These are phyloP conservation scores for Diaporthe ilicicola DNA, from an alignment of 2,329 filamentous ascomycete genomes.

Conservation along the genomic window DNA sequence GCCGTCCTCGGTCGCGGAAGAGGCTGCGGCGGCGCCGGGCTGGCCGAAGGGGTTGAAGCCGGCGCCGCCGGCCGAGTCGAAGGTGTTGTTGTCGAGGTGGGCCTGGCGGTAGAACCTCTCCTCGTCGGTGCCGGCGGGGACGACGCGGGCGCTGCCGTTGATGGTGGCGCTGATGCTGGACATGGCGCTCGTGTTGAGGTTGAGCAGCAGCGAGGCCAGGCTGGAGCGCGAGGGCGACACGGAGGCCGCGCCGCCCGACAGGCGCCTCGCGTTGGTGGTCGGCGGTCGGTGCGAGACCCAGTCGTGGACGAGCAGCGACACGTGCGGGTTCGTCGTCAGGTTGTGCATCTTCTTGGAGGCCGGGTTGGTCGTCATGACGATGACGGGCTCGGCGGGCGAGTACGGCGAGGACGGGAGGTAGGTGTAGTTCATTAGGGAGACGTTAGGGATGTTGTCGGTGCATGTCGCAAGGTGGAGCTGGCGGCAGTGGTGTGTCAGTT, in stretches of 20 bases:
- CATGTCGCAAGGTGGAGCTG: conserved; percentile 96
- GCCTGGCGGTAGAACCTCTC: conserved; percentile 84
- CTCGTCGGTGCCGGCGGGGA: conserved; percentile 78
- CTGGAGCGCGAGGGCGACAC: conserved; percentile 63
- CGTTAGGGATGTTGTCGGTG: conserved; percentile 82
- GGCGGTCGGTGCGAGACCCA: conserved; percentile 94
- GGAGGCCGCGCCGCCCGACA: conserved; percentile 66
- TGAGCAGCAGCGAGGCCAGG: conserved; percentile 83
- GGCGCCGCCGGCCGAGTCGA: conserved; percentile 64
- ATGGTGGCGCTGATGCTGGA: conserved; percentile 93
- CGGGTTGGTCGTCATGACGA: conserved; percentile 92
- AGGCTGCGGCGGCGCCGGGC: conserved; percentile 32
- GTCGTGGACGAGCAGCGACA: conserved; percentile 96
- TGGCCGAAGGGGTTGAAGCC: conserved; percentile 26
- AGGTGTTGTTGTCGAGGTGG: conserved; percentile 93
- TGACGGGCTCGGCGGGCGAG: conserved; percentile 72
- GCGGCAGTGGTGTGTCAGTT: background rate
- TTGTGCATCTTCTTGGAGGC: conserved; percentile 84
- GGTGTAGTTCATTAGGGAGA: conserved; percentile 99
- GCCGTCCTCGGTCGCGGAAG: conserved; percentile 53
- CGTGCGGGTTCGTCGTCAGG: conserved; percentile 82
- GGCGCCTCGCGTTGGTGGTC: conserved; percentile 66
- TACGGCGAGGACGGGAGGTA: conserved; percentile 85
- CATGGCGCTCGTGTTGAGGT: conserved; percentile 89
- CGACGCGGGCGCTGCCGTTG: conserved; percentile 82